These are phyloP conservation scores for Cucurbita maxima DNA, from an alignment of 306 rosid genomes.

Conservation along the genomic window DNA sequence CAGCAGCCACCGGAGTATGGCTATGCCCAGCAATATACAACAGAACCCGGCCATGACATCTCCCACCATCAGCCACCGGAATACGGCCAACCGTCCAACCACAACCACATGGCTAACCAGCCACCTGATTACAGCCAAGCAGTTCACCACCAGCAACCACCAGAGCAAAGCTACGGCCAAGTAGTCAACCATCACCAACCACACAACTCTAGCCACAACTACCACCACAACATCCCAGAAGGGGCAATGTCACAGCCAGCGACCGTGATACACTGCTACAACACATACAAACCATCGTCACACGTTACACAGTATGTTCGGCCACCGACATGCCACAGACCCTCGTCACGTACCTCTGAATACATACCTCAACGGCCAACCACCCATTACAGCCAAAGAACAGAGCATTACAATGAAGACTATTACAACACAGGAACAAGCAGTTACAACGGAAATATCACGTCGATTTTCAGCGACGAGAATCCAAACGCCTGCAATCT, in stretches of 20 bases:
- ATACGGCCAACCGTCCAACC: background rate
- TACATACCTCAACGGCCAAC: conserved; percentile 23
- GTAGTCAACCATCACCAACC: background rate
- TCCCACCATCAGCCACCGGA: background rate
- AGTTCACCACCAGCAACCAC: background rate
- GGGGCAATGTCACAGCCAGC: conserved; percentile 8
- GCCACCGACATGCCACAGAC: conserved; percentile 21
- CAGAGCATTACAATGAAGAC: conserved; percentile 34
- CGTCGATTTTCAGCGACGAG: conserved; percentile 78
- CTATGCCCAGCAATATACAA: background rate
- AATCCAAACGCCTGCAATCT: conserved; percentile 85
- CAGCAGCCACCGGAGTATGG: conserved; percentile 5
- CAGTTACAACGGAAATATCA: conserved; percentile 30
- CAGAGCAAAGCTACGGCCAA: background rate
- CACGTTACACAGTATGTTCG: conserved; percentile 44
- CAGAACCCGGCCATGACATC: background rate
- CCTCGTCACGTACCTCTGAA: conserved; percentile 42
- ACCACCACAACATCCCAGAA: conserved; percentile 22
- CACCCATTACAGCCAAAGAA: conserved; percentile 20
- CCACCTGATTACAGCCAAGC: background rate
- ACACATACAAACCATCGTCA: conserved; percentile 48
- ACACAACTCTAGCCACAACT: conserved; percentile 6
- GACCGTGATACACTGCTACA: conserved; percentile 50
- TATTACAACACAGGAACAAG: conserved; percentile 10
- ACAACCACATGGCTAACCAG: background rate